These are phyloP conservation scores for Saccharomycopsis sp. DNA, from an alignment of 805 yeast species.

Conservation along the genomic window DNA sequence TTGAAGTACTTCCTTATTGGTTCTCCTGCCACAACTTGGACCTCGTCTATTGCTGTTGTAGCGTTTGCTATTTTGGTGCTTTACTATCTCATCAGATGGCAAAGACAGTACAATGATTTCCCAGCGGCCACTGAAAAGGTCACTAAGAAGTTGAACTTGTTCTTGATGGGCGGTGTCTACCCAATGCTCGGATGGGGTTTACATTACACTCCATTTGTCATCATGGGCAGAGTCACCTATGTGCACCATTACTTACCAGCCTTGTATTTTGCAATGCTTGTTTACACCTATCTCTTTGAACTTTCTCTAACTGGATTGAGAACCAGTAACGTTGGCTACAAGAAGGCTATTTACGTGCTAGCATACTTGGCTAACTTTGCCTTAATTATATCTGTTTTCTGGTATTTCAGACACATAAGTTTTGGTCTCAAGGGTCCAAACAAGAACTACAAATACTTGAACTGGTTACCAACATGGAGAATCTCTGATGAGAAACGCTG, in stretches of 20 bases:
- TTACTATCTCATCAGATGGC: slow-evolving; percentile 63
- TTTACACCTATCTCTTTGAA: slow-evolving; percentile 48
- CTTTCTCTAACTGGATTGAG: slow-evolving; percentile 31
- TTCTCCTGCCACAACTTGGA: slow-evolving; percentile 74
- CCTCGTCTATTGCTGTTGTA: slow-evolving; percentile 56
- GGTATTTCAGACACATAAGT: slow-evolving; percentile 54
- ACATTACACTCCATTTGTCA: slow-evolving; percentile 66
- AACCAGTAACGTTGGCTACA: slow-evolving; percentile 23
- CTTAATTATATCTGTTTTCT: slow-evolving; percentile 46
- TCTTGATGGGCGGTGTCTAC: slow-evolving; percentile 64
- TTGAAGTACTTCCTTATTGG: slow-evolving; percentile 65
- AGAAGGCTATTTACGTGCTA: slow-evolving; percentile 23
- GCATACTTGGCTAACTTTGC: slow-evolving; percentile 38
- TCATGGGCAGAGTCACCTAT: slow-evolving; percentile 83
- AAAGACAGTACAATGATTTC: slow-evolving; percentile 68
- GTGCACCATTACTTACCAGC: slow-evolving; percentile 86
- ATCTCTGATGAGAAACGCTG: slow-evolving; percentile 26
- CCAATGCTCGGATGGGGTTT: slow-evolving; percentile 81
- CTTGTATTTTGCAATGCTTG: slow-evolving; percentile 64
- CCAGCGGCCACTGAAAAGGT: slow-evolving; percentile 29
- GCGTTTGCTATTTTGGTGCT: slow-evolving; percentile 42
- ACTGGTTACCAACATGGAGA: slow-evolving; percentile 46
- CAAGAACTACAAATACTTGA: slow-evolving; percentile 35
- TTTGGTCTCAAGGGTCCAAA: slow-evolving; percentile 57
- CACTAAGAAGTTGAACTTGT: slow-evolving; percentile 37